Percentiles rank a stretch among this genome's conserved stretches.
phyloP scores from a whole-genome alignment of 106 monocot genomes.

The Amphibolis antarctica region DNA sequence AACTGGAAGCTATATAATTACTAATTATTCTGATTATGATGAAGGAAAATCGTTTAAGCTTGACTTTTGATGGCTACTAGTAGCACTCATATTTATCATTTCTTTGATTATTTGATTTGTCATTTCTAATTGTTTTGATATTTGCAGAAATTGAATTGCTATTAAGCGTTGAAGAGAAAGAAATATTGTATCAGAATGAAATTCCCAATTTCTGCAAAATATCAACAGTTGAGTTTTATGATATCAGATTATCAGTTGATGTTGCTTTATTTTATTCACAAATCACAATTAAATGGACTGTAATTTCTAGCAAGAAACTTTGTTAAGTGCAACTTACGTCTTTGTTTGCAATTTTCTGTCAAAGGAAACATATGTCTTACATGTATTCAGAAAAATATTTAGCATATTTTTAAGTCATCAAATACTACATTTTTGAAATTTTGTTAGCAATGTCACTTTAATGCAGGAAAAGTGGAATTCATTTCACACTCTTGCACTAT shows the following conservation, averaged over 20 bases:
- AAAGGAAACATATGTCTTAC: too few relatives aligned
- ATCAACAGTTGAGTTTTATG: conserved; percentile 65
- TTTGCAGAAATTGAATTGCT: conserved; percentile 54
- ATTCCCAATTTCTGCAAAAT: conserved; percentile 51
- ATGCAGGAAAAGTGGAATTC: conserved; percentile 72
- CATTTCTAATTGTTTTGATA: neutral
- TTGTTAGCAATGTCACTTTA: conserved; percentile 5
- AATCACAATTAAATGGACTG: neutral
- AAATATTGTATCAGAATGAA: conserved; percentile 50
- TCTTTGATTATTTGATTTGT: neutral
- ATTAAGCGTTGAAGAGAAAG: conserved; percentile 61
- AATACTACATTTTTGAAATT: neutral
- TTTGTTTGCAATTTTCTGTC: neutral
- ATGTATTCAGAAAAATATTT: too few relatives aligned
- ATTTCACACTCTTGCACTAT: conserved; percentile 52
- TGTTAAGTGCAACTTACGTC: neutral
- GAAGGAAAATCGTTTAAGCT: neutral
- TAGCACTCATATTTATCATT: neutral
- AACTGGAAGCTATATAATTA: too few relatives aligned
- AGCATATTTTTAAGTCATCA: neutral
- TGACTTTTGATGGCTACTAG: neutral
- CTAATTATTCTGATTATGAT: neutral
- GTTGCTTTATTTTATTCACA: neutral
- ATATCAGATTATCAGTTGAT: neutral
- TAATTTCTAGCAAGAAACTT: neutral